Percentiles rank a stretch among this genome's conserved stretches.
phyloP scores from a whole-genome alignment of 2,329 filamentous ascomycete species.

The Trichoderma semiorbis region DNA sequence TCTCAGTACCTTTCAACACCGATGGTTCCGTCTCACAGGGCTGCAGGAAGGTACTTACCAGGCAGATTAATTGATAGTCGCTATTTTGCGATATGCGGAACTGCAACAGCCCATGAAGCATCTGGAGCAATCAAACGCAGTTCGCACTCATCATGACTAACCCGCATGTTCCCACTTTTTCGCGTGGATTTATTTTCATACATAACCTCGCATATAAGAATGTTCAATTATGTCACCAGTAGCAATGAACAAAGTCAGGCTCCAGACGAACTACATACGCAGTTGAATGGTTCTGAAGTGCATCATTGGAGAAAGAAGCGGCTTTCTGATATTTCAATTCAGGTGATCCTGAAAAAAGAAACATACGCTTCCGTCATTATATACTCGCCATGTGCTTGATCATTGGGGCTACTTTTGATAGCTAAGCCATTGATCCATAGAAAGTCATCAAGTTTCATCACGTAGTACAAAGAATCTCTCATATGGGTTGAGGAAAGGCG shows the following conservation, averaged over 20 bases:
- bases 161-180: background rate
- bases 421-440: background rate
- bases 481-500: background rate
- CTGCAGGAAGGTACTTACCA: background rate
- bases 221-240: background rate
- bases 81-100: slow-evolving; percentile 4
- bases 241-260: background rate
- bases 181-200: background rate
- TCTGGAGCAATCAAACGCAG: background rate
- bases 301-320: background rate
- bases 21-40: background rate
- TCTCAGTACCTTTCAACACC: background rate
- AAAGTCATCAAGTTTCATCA: background rate
- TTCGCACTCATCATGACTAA: slow-evolving; percentile 1
- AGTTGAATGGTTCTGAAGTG: background rate
- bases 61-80: background rate
- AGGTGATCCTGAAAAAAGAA: background rate
- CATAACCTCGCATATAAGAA: background rate
- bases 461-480: background rate
- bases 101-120: background rate
- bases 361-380: background rate
- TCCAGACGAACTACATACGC: background rate
- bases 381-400: background rate
- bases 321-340: background rate
- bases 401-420: background rate